Conservation (phyloP, 2,329 filamentous ascomycete species). For the Camillea tinctor region DNA sequence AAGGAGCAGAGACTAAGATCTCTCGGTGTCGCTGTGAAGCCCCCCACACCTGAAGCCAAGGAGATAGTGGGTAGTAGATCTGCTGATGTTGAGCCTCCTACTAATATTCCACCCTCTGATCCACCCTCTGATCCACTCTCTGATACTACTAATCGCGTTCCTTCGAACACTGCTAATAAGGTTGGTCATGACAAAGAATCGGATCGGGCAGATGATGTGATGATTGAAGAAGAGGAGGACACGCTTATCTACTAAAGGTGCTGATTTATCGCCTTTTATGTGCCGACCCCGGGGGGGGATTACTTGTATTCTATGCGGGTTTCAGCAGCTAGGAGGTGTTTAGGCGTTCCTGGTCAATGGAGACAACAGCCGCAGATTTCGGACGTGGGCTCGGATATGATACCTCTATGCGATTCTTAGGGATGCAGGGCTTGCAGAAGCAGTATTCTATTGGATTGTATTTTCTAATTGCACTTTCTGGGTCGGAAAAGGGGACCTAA, state of each 20-base stretch:
- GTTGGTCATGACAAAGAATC: constrained; percentile 42
- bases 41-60: constrained; percentile 32
- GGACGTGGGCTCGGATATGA: neutral
- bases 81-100: constrained; percentile 38
- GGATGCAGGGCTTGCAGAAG: neutral
- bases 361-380: neutral
- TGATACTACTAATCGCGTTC: constrained; percentile 38
- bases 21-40: constrained; percentile 32
- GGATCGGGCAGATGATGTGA: constrained; percentile 72
- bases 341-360: neutral
- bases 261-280: neutral
- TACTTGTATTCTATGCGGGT: constrained; percentile 3
- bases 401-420: neutral
- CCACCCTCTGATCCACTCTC: constrained; percentile 31
- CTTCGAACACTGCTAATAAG: constrained; percentile 28
- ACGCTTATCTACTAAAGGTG: constrained; percentile 76
- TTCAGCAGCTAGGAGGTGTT: constrained; percentile 4
- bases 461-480: neutral
- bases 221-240: constrained; percentile 84
- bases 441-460: neutral
- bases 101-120: constrained; percentile 32
- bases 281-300: constrained; percentile 1
- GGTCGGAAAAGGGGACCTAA: neutral
- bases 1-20: constrained; percentile 43
- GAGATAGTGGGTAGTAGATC: constrained; percentile 47